Conservation (phyloP, 306 rosid species). For the Medicago arabica region DNA sequence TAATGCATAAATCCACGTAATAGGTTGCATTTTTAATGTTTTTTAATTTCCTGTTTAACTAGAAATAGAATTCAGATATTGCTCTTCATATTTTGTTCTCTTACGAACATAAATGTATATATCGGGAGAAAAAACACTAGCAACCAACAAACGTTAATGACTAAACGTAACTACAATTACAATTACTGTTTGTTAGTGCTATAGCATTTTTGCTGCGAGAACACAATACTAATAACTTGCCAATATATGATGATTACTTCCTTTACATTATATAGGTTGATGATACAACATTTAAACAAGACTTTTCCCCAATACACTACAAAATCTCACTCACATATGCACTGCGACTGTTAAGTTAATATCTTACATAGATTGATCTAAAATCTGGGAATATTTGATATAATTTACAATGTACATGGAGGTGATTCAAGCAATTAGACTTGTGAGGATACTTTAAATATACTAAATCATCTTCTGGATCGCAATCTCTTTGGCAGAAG, state of each 20-base stretch:
- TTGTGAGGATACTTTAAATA: background rate
- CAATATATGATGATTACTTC: background rate
- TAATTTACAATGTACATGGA: slow-evolving; percentile 16
- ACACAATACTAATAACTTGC: background rate
- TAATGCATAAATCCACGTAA: too few relatives aligned
- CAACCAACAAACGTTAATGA: background rate
- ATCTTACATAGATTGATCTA: background rate
- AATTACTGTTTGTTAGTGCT: background rate
- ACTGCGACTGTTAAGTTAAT: background rate
- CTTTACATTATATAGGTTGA: background rate
- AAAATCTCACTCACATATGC: slow-evolving; percentile 1
- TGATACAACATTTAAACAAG: slow-evolving; percentile 1
- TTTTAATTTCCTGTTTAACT: too few relatives aligned
- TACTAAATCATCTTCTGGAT: slow-evolving; percentile 62
- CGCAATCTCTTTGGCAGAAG: slow-evolving; percentile 81
- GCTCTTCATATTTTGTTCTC: too few relatives aligned
- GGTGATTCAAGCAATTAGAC: slow-evolving; percentile 11
- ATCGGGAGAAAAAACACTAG: background rate
- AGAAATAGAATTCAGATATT: too few relatives aligned
- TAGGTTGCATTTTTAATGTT: too few relatives aligned
- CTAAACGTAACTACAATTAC: background rate
- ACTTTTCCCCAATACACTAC: slow-evolving; percentile 1
- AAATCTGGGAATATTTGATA: background rate
- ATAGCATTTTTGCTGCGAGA: background rate
- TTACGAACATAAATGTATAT: background rate